Conservation (phyloP, 2,329 filamentous ascomycete species). For the Cercospora brassicicola region DNA sequence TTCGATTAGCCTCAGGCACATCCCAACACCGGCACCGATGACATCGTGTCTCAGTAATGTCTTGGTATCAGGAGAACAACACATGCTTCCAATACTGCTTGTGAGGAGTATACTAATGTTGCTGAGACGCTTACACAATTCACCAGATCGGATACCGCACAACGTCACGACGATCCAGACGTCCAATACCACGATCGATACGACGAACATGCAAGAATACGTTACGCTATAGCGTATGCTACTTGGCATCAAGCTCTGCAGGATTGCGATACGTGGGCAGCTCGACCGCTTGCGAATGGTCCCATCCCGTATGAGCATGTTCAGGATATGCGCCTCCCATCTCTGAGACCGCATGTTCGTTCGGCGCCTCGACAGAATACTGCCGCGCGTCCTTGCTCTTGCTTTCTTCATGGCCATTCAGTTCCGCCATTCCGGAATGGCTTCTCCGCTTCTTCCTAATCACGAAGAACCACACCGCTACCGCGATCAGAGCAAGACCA, state of each 20-base stretch:
- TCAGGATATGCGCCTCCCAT: constrained; percentile 2
- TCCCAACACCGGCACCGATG: neutral
- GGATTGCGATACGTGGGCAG: constrained; percentile 8
- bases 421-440: neutral
- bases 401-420: neutral
- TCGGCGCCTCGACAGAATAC: constrained; percentile 11
- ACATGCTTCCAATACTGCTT: neutral
- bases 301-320: neutral
- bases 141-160: neutral
- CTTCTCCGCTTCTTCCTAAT: constrained; percentile 8
- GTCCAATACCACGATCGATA: neutral
- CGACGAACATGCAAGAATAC: neutral
- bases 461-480: constrained; percentile 11
- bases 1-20: constrained; percentile 1
- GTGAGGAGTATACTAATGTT: neutral
- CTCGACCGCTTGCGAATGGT: neutral
- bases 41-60: constrained; percentile 4
- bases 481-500: constrained; percentile 9
- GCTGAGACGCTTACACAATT: neutral
- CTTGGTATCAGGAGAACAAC: neutral
- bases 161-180: neutral
- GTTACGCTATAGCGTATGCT: neutral
- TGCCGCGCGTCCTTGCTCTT: neutral
- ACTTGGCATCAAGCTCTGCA: neutral
- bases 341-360: constrained; percentile 12